A percentile compares a stretch with the other conserved stretches of the same genome.
Evolutionary conservation across 2,329 filamentous ascomycete genomes (phyloP).

Genomic region (Leptoxyphium fumago): DNA sequence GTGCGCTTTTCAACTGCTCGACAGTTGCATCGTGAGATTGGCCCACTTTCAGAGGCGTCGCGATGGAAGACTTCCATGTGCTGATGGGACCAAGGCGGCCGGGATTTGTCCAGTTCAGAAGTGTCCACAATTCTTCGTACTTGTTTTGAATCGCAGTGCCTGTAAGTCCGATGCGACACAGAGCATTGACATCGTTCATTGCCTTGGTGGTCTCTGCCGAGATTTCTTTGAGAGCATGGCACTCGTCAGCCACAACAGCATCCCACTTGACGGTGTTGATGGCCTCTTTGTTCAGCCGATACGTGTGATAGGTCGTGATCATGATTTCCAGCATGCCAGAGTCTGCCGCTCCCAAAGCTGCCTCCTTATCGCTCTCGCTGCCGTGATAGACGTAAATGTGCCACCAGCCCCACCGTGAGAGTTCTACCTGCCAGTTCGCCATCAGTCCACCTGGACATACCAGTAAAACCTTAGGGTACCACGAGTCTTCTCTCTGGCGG

Average conservation of each 20-base stretch:
- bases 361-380: conserved; percentile 41
- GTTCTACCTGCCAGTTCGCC: conserved; percentile 78
- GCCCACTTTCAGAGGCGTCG: conserved; percentile 66
- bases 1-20: conserved; percentile 63
- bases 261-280: conserved; percentile 88
- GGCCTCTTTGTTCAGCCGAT: conserved; percentile 56
- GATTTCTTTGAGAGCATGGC: conserved; percentile 73
- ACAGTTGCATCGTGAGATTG: conserved; percentile 86
- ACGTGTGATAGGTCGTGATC: conserved; percentile 89
- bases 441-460: conserved; percentile 82
- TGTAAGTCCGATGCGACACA: conserved; percentile 84
- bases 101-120: conserved; percentile 92
- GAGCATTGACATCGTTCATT: conserved; percentile 78
- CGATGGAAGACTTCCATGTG: conserved; percentile 68
- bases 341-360: conserved; percentile 39
- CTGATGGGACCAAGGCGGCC: conserved; percentile 51
- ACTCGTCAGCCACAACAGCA: conserved; percentile 86
- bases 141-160: conserved; percentile 97
- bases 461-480: conserved; percentile 76
- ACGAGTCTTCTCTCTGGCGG: conserved; percentile 40
- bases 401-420: conserved; percentile 93
- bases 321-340: conserved; percentile 74
- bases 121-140: conserved; percentile 91
- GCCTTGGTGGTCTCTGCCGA: conserved; percentile 64
- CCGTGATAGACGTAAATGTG: conserved; percentile 73